Evolutionary conservation across 805 yeast species (phyloP).

Genomic region (Candida coleopterorum): DNA sequence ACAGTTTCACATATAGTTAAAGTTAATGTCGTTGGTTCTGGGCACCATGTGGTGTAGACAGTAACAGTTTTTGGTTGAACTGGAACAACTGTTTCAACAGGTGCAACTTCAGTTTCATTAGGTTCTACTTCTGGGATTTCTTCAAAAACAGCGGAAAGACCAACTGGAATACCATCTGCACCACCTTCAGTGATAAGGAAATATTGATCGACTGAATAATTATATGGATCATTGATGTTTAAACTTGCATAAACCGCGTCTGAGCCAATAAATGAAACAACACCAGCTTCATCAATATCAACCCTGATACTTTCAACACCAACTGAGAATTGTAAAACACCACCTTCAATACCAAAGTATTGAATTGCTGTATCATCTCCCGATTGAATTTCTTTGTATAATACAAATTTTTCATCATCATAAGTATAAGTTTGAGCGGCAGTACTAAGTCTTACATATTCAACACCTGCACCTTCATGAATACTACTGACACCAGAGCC

Average conservation of each 20-base stretch:
- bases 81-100: constrained; percentile 1
- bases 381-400: constrained; percentile 3
- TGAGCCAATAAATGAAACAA: constrained; percentile 14
- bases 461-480: constrained; percentile 45
- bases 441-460: constrained; percentile 30
- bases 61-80: constrained; percentile 1
- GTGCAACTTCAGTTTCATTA: constrained; percentile 1
- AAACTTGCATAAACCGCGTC: constrained; percentile 22
- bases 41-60: constrained; percentile 6
- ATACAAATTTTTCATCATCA: constrained; percentile 11
- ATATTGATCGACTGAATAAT: constrained; percentile 15
- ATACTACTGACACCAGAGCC: constrained; percentile 22
- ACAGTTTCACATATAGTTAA: constrained; percentile 6
- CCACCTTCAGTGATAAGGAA: constrained; percentile 13
- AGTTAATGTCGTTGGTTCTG: constrained; percentile 9
- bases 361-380: constrained; percentile 4
- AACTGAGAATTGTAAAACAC: constrained; percentile 12
- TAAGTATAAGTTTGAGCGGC: constrained; percentile 17
- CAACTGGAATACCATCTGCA: constrained; percentile 6
- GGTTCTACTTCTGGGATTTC: neutral
- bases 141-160: constrained; percentile 3
- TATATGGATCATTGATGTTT: constrained; percentile 26
- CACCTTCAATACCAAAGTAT: constrained; percentile 4
- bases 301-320: constrained; percentile 7
- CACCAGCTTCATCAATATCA: constrained; percentile 8